Conservation (phyloP, 768 basidiomycete species). For the Suillus weaverae region DNA sequence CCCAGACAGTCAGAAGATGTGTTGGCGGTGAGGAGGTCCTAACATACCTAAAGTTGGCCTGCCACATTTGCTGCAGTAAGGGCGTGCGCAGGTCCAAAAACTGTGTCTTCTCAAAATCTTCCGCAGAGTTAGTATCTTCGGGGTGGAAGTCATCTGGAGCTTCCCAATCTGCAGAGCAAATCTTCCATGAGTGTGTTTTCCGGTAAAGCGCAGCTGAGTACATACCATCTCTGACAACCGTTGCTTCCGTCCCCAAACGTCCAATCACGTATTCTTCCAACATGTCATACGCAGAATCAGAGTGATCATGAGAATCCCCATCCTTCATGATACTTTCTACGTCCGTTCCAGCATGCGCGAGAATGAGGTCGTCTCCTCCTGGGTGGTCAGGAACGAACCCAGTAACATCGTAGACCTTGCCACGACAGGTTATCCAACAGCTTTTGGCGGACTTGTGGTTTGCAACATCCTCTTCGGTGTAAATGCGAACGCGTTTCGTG, state of each 20-base stretch:
- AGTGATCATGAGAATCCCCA: constrained; percentile 80
- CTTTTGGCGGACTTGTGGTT: constrained; percentile 57
- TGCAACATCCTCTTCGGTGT: constrained; percentile 71
- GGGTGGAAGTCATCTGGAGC: constrained; percentile 89
- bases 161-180: constrained; percentile 69
- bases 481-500: constrained; percentile 66
- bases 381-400: constrained; percentile 85
- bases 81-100: constrained; percentile 91
- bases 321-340: constrained; percentile 82
- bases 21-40: not conserved
- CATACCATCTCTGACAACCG: constrained; percentile 77
- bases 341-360: constrained; percentile 82
- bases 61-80: constrained; percentile 83
- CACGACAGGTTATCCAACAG: constrained; percentile 81
- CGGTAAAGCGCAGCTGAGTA: constrained; percentile 12
- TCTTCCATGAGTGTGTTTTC: not conserved
- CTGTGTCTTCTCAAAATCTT: constrained; percentile 85
- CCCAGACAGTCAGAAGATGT: constrained; percentile 11
- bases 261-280: constrained; percentile 87
- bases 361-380: constrained; percentile 90
- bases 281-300: constrained; percentile 89
- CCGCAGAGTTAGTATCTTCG: constrained; percentile 77
- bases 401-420: constrained; percentile 91
- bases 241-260: constrained; percentile 71
- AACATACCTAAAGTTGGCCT: constrained; percentile 75